Conservation (phyloP, 2,329 filamentous ascomycete species). For the Exophiala calicioides region DNA sequence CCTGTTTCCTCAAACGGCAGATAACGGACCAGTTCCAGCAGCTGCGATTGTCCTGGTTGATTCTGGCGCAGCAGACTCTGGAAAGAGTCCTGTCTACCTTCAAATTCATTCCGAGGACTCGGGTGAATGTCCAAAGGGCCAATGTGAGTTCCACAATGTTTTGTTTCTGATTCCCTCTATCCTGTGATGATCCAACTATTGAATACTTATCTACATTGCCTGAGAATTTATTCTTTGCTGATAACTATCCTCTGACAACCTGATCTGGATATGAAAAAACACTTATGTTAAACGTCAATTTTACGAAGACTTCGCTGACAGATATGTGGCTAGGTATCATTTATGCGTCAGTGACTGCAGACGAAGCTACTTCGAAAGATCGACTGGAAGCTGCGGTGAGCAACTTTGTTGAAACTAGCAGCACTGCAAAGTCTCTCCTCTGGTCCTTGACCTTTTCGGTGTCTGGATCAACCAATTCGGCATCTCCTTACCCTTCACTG, state of each 20-base stretch:
- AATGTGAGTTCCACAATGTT: slow-evolving; percentile 71
- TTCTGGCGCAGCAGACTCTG: slow-evolving; percentile 36
- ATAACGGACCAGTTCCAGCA: slow-evolving; percentile 74
- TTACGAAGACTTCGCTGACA: slow-evolving; percentile 16
- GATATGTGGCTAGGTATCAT: slow-evolving; percentile 53
- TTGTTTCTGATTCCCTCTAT: slow-evolving; percentile 33
- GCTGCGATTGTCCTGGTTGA: slow-evolving; percentile 55
- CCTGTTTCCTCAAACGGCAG: slow-evolving; percentile 70
- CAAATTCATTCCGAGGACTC: slow-evolving; percentile 84
- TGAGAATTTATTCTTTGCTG: slow-evolving; percentile 78
- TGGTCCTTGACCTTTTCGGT: slow-evolving; percentile 43
- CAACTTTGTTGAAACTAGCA: slow-evolving; percentile 15
- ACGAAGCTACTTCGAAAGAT: slow-evolving; percentile 9
- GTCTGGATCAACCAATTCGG: slow-evolving; percentile 39
- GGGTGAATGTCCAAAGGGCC: slow-evolving; percentile 82
- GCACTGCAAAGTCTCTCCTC: slow-evolving; percentile 12
- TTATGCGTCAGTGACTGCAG: slow-evolving; percentile 51
- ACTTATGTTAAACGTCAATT: slow-evolving; percentile 7
- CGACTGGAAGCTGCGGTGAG: slow-evolving; percentile 22
- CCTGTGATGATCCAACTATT: slow-evolving; percentile 79
- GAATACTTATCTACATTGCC: slow-evolving; percentile 99
- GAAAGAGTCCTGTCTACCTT: slow-evolving; percentile 56
- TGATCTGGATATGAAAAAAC: slow-evolving; percentile 59
- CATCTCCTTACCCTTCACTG: slow-evolving; percentile 4
- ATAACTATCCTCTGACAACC: slow-evolving; percentile 83